Percentiles rank a stretch among this genome's conserved stretches.
Evolutionary conservation across 352 stramenopile species (phyloP).

Genomic region (Globisporangium yorkense): DNA sequence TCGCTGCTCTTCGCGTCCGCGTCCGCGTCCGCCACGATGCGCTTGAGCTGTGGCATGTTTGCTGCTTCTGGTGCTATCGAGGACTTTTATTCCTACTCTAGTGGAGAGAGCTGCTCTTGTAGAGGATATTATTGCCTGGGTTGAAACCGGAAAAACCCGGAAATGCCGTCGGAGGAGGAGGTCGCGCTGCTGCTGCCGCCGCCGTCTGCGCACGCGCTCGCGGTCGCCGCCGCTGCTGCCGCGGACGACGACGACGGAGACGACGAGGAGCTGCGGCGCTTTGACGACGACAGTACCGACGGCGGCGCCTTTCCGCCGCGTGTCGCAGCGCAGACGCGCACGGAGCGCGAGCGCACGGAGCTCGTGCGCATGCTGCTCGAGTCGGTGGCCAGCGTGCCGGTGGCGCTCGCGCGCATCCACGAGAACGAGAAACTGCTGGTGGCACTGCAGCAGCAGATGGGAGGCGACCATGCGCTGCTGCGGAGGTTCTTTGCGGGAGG

Average conservation of each 20-base stretch:
- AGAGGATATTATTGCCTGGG: background rate
- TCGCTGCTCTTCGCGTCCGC: conserved; percentile 5
- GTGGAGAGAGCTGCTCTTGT: no score
- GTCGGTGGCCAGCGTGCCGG: conserved; percentile 65
- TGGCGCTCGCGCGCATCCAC: conserved; percentile 65
- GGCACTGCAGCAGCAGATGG: conserved; percentile 52
- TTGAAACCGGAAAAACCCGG: background rate
- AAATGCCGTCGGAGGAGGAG: background rate
- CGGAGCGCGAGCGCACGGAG: conserved; percentile 56
- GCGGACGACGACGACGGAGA: conserved; percentile 10
- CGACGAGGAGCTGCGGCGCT: conserved; percentile 18
- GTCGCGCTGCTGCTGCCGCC: background rate
- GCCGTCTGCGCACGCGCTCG: background rate
- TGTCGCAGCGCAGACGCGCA: conserved; percentile 7
- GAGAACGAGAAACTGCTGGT: conserved; percentile 60
- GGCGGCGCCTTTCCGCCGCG: conserved; percentile 2
- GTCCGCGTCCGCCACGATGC: no score
- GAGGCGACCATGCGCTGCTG: conserved; percentile 39
- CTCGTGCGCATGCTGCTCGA: conserved; percentile 71
- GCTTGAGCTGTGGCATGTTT: no score
- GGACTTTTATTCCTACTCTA: no score
- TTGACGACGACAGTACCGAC: conserved; percentile 1
- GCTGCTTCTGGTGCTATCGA: no score
- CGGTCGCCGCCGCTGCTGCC: conserved; percentile 4
- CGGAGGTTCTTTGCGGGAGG: conserved; percentile 29